Conservation (phyloP, 164 flowering plant genomes). For the Annona cherimola region DNA sequence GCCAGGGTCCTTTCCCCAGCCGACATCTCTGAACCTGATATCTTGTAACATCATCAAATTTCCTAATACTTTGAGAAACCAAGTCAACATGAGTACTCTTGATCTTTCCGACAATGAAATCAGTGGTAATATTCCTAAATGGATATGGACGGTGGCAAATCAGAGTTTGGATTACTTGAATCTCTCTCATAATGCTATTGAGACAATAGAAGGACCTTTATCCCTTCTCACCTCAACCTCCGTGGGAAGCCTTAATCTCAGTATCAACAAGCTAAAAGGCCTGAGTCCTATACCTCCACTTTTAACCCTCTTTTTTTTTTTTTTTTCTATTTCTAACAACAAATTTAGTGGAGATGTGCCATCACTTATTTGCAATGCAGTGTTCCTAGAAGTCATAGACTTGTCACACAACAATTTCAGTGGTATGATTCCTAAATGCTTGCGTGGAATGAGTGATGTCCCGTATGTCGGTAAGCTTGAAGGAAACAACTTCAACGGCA, state of each 20-base stretch:
- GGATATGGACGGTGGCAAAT: not conserved
- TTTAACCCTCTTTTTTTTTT: not conserved
- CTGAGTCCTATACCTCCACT: not conserved
- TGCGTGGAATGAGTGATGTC: not conserved
- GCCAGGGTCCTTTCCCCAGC: slow-evolving; percentile 10
- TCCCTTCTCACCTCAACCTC: not conserved
- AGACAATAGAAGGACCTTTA: not conserved
- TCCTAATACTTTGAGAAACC: slow-evolving; percentile 31
- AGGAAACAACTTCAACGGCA: not conserved
- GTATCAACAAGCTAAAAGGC: not conserved
- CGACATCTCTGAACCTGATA: slow-evolving; percentile 29
- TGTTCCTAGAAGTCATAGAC: not conserved
- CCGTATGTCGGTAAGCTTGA: not conserved
- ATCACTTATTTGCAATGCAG: not conserved
- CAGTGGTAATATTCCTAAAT: not conserved
- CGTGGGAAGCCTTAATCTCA: not conserved
- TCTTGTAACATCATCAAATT: slow-evolving; percentile 33
- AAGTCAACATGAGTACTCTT: slow-evolving; percentile 14
- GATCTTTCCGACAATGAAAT: slow-evolving; percentile 41
- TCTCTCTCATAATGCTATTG: not conserved
- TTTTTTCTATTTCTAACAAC: not conserved
- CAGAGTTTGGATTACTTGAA: not conserved
- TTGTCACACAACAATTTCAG: not conserved
- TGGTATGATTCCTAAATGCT: not conserved
- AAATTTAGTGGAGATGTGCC: not conserved